Evolutionary conservation across 352 stramenopile genomes (phyloP), one percentile per base, ranked within the genome.

Genomic region (Plasmopara halstedii): DNA sequence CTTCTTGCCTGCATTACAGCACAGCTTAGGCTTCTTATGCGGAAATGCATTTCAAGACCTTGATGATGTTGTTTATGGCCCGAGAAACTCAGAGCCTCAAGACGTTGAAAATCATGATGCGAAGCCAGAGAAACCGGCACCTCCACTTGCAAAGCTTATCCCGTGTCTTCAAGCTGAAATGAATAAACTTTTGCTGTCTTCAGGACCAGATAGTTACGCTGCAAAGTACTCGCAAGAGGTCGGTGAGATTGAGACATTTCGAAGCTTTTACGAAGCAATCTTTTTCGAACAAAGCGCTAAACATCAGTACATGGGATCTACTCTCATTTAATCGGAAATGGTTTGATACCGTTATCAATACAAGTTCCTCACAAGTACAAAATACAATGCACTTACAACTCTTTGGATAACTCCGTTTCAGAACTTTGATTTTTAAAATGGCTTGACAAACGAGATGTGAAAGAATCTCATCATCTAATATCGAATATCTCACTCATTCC

Each of bases 1-100:
- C 21, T 87, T 89, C 53, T 62, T 70, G 39, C 73, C 77, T 15
- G 77, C 74, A 19, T 43, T 89, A 49, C 70, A 85, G 58, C 72
- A 89, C 42, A 80, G 62, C 38, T 69, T 89, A 22, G 70, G 70
- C 0, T 87, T 83, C 42, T 36, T 89, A n/a, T 86, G 74, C 35
- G 73, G 74, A 25, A 87, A 89, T 43, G 74, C 77, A 10, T 87
- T 89, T 65, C 77, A 89, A 56, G 77, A 89, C 52, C 59, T 89
- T 25, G 78, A 80, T 34, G 74, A 85, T 27, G 69, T 84, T 6
- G 74, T 87, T 2, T 89, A 89, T 49, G 70, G 77, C 40, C 53
- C 50, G 8, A 57, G 37, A 27, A 47, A 58, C 17, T 5, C 27
- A 13, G 36, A 43, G 20, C 51, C 45, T 43, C 50, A 36, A 27